Base-by-base conservation (phyloP, 257 asterid genomes). In the Plantago ovata region DNA sequence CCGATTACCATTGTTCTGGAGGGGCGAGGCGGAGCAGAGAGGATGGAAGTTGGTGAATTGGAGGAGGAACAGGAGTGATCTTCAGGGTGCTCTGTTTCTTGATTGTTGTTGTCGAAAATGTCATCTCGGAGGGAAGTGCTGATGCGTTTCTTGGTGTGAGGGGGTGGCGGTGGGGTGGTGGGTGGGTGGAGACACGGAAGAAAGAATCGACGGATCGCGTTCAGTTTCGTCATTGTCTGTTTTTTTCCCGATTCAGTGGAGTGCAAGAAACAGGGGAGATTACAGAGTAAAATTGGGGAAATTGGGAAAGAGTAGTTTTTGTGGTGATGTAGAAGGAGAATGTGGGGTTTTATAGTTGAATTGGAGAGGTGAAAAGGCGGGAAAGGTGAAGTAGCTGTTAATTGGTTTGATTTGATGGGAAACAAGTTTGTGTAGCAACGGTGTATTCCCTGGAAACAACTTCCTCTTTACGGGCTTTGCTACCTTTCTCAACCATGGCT, bases 121-220 rank as follows among this genome's bases (percentile, higher is more conserved):
- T 85, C 95, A 65, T 88, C 94, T 8, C 94, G 95, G 64, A 93
- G 91, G 61, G 98, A 93, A 33, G 97, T 76, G 83, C 95, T 86
- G 62, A 86, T 81, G 62, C 96, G 91, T 63, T 89, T 93, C 86
- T 78, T 86, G 75, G 70, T 40, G 77, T 77, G 19, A 68, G 53
- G 12, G 58, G 75, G 15, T 49, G 73, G 69, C 7, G 78, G 76
- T 13, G 74, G 69, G 14, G 54, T 33, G 80, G 73, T 65, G 83
- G 36, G 81, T 18, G 78, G 78, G 72, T 72, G 71, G 85, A 82
- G 61, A 63, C 96, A 88, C 45, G 94, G 89, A 65, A 92, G 82
- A 65, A 91, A 72, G 65, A 87, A 80, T 2, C 98, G 95, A 62
- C 95, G 84, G 80, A 92, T 83, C 42, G 84, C 79, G 67, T 84